phyloP scores from a whole-genome alignment of 192 early-diverging fungal species.

The Radiomyces spectabilis region DNA sequence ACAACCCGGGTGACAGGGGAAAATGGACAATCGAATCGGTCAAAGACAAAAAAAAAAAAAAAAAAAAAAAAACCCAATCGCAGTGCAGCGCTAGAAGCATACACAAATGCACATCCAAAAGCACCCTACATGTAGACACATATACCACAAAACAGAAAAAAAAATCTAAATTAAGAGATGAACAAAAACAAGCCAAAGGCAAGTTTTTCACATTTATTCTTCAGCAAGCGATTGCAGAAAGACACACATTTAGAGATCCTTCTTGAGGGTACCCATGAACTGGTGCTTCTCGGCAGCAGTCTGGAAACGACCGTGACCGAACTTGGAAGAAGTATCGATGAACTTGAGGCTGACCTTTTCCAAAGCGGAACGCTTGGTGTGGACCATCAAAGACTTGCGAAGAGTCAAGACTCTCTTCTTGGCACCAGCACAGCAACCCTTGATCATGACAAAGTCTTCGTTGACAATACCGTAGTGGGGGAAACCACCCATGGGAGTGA shows the following conservation, averaged over 20 bases:
- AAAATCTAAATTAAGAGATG: no score
- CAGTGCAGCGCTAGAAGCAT: no score
- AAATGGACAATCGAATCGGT: no score
- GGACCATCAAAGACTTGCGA: conserved; percentile 93
- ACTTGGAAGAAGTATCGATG: conserved; percentile 99
- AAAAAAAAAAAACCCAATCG: no score
- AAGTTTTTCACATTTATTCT: no score
- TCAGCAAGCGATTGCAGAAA: no score
- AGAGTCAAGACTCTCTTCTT: conserved; percentile 97
- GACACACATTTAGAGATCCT: conserved; percentile 52
- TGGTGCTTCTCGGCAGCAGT: conserved; percentile 91
- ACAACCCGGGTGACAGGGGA: no score
- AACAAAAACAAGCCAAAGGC: no score
- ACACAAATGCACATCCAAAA: no score
- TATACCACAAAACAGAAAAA: no score
- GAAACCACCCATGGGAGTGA: conserved; percentile 99
- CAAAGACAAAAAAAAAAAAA: no score
- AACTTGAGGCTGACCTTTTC: conserved; percentile 98
- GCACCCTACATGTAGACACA: no score
- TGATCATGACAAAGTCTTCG: conserved; percentile 98
- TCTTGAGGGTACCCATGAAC: conserved; percentile 91
- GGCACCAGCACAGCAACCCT: conserved; percentile 95
- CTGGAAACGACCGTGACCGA: conserved; percentile 99
- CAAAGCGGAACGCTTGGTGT: conserved; percentile 95
- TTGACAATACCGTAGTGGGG: conserved; percentile 99